Conservation (phyloP, 768 basidiomycete genomes). For the Panellus pusillus region DNA sequence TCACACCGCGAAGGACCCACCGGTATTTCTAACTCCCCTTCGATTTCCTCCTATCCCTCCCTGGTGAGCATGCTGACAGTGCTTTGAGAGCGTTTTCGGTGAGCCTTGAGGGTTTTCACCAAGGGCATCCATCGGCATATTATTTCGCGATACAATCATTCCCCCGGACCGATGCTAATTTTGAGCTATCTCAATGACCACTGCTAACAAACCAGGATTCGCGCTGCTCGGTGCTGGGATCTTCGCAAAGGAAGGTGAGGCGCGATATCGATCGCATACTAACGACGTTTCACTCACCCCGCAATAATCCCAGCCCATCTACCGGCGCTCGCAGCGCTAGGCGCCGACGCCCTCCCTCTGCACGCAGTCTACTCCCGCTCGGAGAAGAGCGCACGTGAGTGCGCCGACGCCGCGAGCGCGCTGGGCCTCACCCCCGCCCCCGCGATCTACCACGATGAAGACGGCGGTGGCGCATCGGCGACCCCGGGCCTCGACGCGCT, state of each 20-base stretch:
- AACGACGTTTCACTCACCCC: slow-evolving; percentile 22
- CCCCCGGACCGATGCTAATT: too few species aligned
- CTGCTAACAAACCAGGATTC: slow-evolving; percentile 40
- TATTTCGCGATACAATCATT: too few species aligned
- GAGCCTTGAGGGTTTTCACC: too few species aligned
- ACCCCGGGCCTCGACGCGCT: slow-evolving; percentile 66
- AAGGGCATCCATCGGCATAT: too few species aligned
- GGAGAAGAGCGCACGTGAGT: slow-evolving; percentile 52
- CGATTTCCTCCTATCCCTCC: too few species aligned
- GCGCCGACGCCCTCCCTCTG: slow-evolving; percentile 41
- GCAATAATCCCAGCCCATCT: slow-evolving; percentile 57
- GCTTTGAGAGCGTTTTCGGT: too few species aligned
- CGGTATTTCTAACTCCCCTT: too few species aligned
- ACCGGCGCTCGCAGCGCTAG: slow-evolving; percentile 65
- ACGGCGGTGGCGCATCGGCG: slow-evolving; percentile 30
- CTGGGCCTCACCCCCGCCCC: slow-evolving; percentile 44
- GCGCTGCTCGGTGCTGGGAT: slow-evolving; percentile 84
- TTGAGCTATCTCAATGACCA: slow-evolving; percentile 44
- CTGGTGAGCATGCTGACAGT: too few species aligned
- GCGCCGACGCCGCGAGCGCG: slow-evolving; percentile 47
- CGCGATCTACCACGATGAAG: slow-evolving; percentile 57
- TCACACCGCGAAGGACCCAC: too few species aligned
- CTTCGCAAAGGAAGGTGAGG: slow-evolving; percentile 72
- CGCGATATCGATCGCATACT: slow-evolving; percentile 25
- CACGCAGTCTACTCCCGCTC: slow-evolving; percentile 85